These are phyloP conservation scores for Smallanthus sonchifolius DNA, from an alignment of 129 eudicot species.

Conservation along the genomic window DNA sequence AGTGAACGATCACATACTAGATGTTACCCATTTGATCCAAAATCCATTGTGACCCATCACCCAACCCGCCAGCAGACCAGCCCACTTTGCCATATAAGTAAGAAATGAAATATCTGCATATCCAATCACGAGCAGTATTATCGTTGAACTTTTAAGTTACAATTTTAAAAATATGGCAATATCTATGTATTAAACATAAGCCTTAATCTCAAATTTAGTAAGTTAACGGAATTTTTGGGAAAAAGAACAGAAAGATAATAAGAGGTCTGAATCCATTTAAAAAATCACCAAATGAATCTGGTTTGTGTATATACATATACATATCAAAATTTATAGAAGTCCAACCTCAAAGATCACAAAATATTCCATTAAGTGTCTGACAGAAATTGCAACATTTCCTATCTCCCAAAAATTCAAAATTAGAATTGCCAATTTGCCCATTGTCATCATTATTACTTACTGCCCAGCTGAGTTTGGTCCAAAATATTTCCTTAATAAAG, in stretches of 20 bases:
- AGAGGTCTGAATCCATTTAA: constrained; percentile 6
- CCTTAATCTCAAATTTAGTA: neutral
- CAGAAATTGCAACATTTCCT: neutral
- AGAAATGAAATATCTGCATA: neutral
- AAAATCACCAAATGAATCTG: neutral
- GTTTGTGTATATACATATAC: neutral
- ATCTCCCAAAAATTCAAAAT: neutral
- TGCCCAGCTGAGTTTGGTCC: neutral
- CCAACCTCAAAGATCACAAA: neutral
- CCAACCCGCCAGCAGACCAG: neutral
- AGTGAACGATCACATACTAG: neutral
- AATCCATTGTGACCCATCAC: neutral
- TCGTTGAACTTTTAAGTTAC: neutral
- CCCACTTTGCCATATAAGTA: neutral
- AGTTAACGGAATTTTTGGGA: neutral
- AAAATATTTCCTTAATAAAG: neutral
- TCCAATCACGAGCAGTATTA: neutral
- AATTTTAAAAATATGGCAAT: neutral
- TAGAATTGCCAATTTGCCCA: neutral
- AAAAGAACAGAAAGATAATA: neutral
- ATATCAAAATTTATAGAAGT: neutral
- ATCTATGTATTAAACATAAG: neutral
- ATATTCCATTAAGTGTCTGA: neutral
- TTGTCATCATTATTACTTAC: neutral
- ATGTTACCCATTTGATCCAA: neutral